Evolutionary conservation across 495 filamentous ascomycete species (phyloP), one percentile per base, ranked within the genome.

Genomic region (Penicillium roqueforti): DNA sequence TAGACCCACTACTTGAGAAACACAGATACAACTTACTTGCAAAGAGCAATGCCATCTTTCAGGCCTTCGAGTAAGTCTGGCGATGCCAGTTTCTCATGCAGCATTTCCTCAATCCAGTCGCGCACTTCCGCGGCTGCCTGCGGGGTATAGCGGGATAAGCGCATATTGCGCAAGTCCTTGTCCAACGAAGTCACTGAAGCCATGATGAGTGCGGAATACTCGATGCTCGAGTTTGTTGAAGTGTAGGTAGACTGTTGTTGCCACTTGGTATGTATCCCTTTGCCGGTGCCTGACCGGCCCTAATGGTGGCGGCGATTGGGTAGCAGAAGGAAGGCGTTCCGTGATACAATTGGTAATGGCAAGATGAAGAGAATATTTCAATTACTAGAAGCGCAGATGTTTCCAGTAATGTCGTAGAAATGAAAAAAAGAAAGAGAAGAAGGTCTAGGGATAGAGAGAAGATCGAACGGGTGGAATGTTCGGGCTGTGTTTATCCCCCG

Each of bases 161-260:
- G 92, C 76, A 96, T 67, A 67, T 86, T 92, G 76, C 87, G 88
- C 83, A 99, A 79, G 78, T 99, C 95, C 69, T 91, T 91, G 66
- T 99, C 95, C 31, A 99, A 75, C 53, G 91, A 96, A 41, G 89
- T 80, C 8, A 97, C 95, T 34, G 95, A 97, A 56, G 95, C 92
- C 93, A 97, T 97, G 22, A 23, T 68, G 40, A 53, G 26, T 47
- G 13, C 53, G 14, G 11, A 40, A 38, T 47, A 19, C 42, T 56
- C 39, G 53, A 43, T 49, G 18, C 36, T 32, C 16, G 34, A 44
- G 22, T 52, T 52, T 22, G 50, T 25, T 20, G 13, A 47, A 46
- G 26, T 36, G 54, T 34, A 45, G 18, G 39, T 4, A 29, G 26
- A 55, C 14, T 46, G 39, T 50, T 34, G 45, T 51, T 42, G 42